phyloP scores from a whole-genome alignment of 2,329 filamentous ascomycete genomes.

The Paracorniculantispora psalliotae region DNA sequence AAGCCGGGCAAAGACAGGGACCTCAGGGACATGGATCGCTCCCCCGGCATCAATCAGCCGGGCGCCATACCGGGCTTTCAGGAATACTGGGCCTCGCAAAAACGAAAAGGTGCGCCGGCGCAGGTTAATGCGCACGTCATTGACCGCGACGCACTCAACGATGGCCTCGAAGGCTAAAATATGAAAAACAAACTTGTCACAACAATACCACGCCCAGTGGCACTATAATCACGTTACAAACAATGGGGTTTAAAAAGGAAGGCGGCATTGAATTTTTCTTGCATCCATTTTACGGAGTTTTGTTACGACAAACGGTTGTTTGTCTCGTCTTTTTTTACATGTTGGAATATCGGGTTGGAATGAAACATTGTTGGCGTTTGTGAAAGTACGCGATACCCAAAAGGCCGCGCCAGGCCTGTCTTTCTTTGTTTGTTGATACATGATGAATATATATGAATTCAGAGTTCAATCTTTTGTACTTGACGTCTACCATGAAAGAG shows the following conservation, averaged over 20 bases:
- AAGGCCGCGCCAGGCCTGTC: constrained; percentile 16
- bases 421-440: constrained; percentile 11
- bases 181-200: not conserved
- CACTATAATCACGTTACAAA: not conserved
- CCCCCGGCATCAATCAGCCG: constrained; percentile 73
- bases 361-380: constrained; percentile 5
- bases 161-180: constrained; percentile 42
- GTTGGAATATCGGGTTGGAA: not conserved
- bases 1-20: constrained; percentile 26
- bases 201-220: not conserved
- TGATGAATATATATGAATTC: constrained; percentile 6
- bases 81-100: constrained; percentile 47
- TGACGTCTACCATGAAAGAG: too few relatives aligned
- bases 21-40: constrained; percentile 41
- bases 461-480: not conserved
- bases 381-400: constrained; percentile 18
- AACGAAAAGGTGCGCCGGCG: constrained; percentile 47
- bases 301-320: not conserved
- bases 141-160: constrained; percentile 56
- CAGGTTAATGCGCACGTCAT: constrained; percentile 54
- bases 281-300: constrained; percentile 8
- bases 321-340: not conserved
- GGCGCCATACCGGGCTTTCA: constrained; percentile 70
- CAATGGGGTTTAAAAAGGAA: not conserved
- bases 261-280: not conserved